Base-by-base conservation (phyloP, 2,329 filamentous ascomycete species). In the Fonsecaea erecta region DNA sequence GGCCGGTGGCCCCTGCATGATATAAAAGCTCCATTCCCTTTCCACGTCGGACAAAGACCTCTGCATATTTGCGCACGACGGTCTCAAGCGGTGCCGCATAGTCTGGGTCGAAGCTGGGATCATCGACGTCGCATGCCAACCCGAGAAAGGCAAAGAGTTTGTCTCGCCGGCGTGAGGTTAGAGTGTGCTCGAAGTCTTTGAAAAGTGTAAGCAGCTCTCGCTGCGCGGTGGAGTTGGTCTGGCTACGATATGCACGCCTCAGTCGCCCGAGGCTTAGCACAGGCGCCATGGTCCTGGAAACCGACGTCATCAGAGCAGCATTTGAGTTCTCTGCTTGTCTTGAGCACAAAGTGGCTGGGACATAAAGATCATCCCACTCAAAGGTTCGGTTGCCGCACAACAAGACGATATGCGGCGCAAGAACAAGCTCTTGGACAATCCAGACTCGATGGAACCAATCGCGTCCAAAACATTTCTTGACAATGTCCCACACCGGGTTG, bases 141-240 rank as follows among this genome's bases (percentile, higher is more conserved):
- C 40, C 40, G n/a, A 46, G n/a, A 46, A 46, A 46, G 40, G 40
- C 40, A 46, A 46, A 46, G 40, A 46, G 40, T 24, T 46, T 46
- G 40, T 46, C 40, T 7, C 40, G 40, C n/a, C 40, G 40, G n/a
- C 40, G 40, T 46, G 40, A 46, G 40, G n/a, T 21, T 46, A 6
- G n/a, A 46, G 40, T 46, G 40, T 46, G 40, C n/a, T 46, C 40
- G n/a, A 46, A 46, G 40, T 46, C 40, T 21, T 46, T 21, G 40
- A 46, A 21, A 9, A 46, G n/a, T 46, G 40, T 21, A 14, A 46
- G 40, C n/a, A 46, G n/a, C 40, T 46, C 40, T 21, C 40, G 40
- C 40, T 46, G 40, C n/a, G 40, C 40, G 21, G 40, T 11, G 35
- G 35, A 14, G 18, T 46, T 21, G 40, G 40, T 3, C 40, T 46